Base-by-base conservation (phyloP, 306 rosid genomes). In the Astragalus glycyphyllos region DNA sequence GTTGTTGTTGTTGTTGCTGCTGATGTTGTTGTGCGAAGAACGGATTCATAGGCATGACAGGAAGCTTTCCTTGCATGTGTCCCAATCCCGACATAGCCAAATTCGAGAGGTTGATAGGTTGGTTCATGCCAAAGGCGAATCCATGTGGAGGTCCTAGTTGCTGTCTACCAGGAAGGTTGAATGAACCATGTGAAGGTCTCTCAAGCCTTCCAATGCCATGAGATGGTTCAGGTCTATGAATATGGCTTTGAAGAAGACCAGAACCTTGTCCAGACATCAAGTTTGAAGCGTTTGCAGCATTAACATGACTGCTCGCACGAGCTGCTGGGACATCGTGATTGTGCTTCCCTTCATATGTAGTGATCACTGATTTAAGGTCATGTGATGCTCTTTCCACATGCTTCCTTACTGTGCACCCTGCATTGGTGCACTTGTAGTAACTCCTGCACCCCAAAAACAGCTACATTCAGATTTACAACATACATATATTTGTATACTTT, bases 331-430 rank as follows among this genome's bases (percentile, higher is more conserved):
- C 97, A 37, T 88, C 96, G 15, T 90, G 98, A 72, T 93, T 88
- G 85, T 93, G 98, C 82, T 93, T 93, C 63, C 98, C 98, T 76
- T 93, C 98, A 2, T 93, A 92, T 4, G 98, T 92, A 4, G 97
- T 92, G 74, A 92, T 92, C 67, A 92, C 98, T 0, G 97, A 90
- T 78, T 92, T 92, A 4, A 88, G 89, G 82, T 92, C 98, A 64
- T 90, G 92, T 1, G 98, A 92, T 40, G 96, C 98, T 78, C 98
- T 83, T 86, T 92, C 98, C 51, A 92, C 98, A 49, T 92, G 98
- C 83, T 92, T 93, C 89, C 98, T 90, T 54, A 93, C 98, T 0
- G 89, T 88, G 89, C 98, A 93, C 50, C 98, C 97, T 4, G 90
- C 84, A 66, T 80, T 90, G 1, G 98, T 93, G 84, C 98, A 93